Evolutionary conservation across 305 asterid genomes (phyloP), one percentile per base, ranked within the genome.

Genomic region (Stenogyne calaminthoides): DNA sequence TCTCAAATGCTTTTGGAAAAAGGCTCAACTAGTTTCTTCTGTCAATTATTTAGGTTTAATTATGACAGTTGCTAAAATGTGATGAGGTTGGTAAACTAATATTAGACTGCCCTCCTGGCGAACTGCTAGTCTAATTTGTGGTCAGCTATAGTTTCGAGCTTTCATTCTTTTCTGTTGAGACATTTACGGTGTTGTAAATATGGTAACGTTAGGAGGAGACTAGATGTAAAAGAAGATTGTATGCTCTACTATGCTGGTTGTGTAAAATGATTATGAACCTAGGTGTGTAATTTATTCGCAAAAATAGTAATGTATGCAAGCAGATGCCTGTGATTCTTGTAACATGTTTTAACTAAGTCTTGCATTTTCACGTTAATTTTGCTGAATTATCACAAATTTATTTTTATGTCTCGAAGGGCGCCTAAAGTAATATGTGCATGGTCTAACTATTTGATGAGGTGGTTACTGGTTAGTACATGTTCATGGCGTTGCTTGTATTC

Each of bases 241-340:
- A 58, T 27, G 66, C 19, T 67, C 63, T 70, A 39, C 55, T 40
- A n/a, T 56, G 49, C 34, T 59, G 19, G 58, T 10, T 56, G 49
- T 71, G 75, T 71, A 71, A 58, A 71, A 71, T 71, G 44, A 58
- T 44, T 59, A 18, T 71, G 36, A 60, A 9, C 37, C 22, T 32
- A 59, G 42, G 76, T 1, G 29, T 7, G 39, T 60, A 44, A 61
- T 60, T 60, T 27, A 34, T 70, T 75, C 1, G 51, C 67, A 44
- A 57, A 52, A 70, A 25, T 25, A 40, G 67, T 11, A 25, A 25
- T 39, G 19, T 14, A 16, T 15, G 29, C 63, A 15, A 34, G 63
- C 51, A 2, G 19, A 9, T 57, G 44, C 20, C 14, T n/a, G 16
- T 12, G 11, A 51, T 51, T 51, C 25, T 16, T 19, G 29, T 46